These are phyloP conservation scores for Saprolegnia diclina DNA, from an alignment of 352 stramenopile genomes.

Conservation along the genomic window DNA sequence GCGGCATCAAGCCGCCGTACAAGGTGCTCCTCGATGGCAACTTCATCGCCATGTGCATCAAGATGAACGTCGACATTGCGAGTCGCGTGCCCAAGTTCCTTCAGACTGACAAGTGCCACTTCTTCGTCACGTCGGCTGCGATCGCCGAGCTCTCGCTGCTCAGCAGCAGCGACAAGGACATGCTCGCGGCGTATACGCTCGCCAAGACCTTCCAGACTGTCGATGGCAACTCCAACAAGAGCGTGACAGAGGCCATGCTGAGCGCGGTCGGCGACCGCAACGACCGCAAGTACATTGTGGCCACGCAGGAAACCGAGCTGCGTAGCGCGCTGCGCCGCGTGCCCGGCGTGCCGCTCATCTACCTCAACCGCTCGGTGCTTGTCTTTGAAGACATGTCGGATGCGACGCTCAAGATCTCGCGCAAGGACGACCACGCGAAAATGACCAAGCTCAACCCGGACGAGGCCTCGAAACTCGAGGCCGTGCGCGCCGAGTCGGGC, in stretches of 20 bases:
- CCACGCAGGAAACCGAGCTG: constrained; percentile 79
- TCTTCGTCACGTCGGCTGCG: constrained; percentile 60
- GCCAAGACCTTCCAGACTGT: constrained; percentile 65
- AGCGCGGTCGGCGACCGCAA: constrained; percentile 52
- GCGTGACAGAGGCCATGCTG: constrained; percentile 27
- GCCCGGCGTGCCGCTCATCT: constrained; percentile 74
- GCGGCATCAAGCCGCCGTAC: constrained; percentile 80
- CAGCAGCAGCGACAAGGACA: constrained; percentile 38
- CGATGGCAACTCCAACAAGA: constrained; percentile 35
- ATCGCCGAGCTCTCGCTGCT: constrained; percentile 72
- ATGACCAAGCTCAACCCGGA: constrained; percentile 59
- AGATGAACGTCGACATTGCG: constrained; percentile 81
- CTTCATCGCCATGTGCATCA: constrained; percentile 81
- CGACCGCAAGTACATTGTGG: constrained; percentile 75
- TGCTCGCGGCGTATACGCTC: constrained; percentile 51
- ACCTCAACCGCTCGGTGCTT: constrained; percentile 81
- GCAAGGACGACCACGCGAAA: constrained; percentile 69
- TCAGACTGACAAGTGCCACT: constrained; percentile 69
- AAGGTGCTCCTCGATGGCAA: constrained; percentile 80
- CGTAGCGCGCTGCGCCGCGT: constrained; percentile 61
- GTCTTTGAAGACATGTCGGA: constrained; percentile 82
- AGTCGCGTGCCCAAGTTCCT: constrained; percentile 77
- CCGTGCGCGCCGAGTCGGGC: constrained; percentile 31
- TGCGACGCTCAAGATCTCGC: constrained; percentile 71
- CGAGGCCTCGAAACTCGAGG: constrained; percentile 72